Conservation (phyloP, 2,329 filamentous ascomycete genomes). For the Fusarium stilboides region DNA sequence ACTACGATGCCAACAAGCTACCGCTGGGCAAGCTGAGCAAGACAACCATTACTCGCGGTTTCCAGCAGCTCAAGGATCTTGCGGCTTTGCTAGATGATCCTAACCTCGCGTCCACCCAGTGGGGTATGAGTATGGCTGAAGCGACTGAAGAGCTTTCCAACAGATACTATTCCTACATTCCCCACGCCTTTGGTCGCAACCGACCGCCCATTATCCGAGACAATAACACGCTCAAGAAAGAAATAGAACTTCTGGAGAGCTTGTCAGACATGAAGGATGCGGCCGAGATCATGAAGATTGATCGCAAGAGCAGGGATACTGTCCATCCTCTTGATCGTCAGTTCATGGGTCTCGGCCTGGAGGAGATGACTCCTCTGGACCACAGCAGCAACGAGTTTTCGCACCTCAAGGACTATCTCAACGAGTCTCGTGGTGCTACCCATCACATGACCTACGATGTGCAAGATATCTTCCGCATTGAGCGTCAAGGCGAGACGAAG, state of each 20-base stretch:
- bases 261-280: constrained; percentile 90
- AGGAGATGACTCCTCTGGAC: constrained; percentile 82
- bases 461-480: constrained; percentile 85
- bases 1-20: constrained; percentile 82
- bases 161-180: constrained; percentile 84
- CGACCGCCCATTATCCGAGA: constrained; percentile 77
- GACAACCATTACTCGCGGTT: constrained; percentile 80
- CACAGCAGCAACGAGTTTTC: constrained; percentile 72
- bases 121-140: constrained; percentile 54
- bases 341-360: constrained; percentile 78
- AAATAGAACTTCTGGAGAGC: constrained; percentile 85
- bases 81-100: constrained; percentile 74
- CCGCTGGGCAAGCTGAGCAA: constrained; percentile 90
- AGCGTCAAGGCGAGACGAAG: constrained; percentile 79
- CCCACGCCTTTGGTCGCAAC: constrained; percentile 83
- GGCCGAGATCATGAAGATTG: constrained; percentile 80
- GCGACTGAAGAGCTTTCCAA: constrained; percentile 79
- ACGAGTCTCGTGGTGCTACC: constrained; percentile 75
- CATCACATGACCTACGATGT: constrained; percentile 75
- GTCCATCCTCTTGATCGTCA: constrained; percentile 80
- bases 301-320: constrained; percentile 63
- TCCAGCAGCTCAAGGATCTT: constrained; percentile 82
- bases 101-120: constrained; percentile 60
- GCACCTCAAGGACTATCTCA: constrained; percentile 77
- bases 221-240: constrained; percentile 74